Base-by-base conservation (phyloP, 768 basidiomycete species). In the Russula sp. region DNA sequence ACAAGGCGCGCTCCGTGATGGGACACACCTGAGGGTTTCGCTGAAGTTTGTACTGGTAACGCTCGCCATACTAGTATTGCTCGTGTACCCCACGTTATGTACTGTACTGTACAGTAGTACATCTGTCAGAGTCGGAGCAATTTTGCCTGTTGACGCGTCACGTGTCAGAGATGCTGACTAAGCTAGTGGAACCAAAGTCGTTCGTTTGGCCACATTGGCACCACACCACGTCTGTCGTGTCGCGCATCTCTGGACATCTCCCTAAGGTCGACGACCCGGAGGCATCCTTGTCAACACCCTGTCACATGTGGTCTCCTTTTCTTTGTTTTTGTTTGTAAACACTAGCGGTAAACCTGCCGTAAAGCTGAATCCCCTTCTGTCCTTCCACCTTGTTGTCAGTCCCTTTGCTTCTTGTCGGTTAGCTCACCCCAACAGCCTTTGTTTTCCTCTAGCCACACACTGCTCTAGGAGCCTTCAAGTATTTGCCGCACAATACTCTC, bases 1-100 rank as follows among this genome's bases (percentile, higher is more conserved):
- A 66, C 58, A 51, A 60, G 49, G 63, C 63, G 27, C 65, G 62
- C 40, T 64, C 63, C 3, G 57, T 66, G 53, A 39, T 64, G 45
- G 63, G 57, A 27, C 53, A 64, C 35, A 0, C 0, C 1, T 59
- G 14, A 45, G 49, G 48, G 53, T 34, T 37, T 40, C n/a, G 16
- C 7, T 18, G 32, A 32, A 47, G 16, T 51, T 13, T 31, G 27
- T 49, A 27, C 4, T 9, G 11, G 39, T 40, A 40, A 40, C 9
- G 11, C 39, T 14, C 14, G 27, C 27, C 27, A 27, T 27, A 2
- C 1, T 27, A 27, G 27, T 27, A 27, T 27, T 27, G 27, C 22
- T 27, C 22, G 22, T 27, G 22, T 27, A 27, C 22, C 22, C 22
- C 22, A 27, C 27, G 27, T 27, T 47, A 47, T 7, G 45, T 22